Conservation (phyloP, 1,284 basidiomycete species). For the Kalmanozyma brasiliensis region DNA sequence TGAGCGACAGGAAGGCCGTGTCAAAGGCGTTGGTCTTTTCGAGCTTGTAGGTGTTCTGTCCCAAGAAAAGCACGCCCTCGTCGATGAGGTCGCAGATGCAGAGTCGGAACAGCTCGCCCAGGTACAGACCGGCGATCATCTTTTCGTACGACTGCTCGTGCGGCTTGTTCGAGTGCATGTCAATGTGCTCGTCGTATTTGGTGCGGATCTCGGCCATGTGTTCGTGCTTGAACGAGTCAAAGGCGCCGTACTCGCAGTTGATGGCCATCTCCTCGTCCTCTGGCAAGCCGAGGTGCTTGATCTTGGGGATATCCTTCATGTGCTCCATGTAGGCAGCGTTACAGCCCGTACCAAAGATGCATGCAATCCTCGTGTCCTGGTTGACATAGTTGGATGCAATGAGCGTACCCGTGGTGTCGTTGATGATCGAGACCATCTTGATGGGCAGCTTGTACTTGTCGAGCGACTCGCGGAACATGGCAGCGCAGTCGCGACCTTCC, state of each 20-base stretch:
- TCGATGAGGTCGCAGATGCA: conserved; percentile 96
- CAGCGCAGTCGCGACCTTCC: conserved; percentile 90
- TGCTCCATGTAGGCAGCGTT: conserved; percentile 89
- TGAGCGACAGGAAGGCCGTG: conserved; percentile 94
- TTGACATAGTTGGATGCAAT: conserved; percentile 97
- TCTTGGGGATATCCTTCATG: conserved; percentile 79
- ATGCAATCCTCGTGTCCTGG: conserved; percentile 87
- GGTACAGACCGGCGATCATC: conserved; percentile 96
- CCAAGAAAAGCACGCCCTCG: conserved; percentile 93
- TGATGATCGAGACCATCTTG: conserved; percentile 70
- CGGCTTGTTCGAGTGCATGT: conserved; percentile 94
- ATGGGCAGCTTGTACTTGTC: conserved; percentile 72
- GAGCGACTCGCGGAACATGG: conserved; percentile 87
- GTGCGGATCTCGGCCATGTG: conserved; percentile 81
- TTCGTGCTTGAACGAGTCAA: conserved; percentile 95
- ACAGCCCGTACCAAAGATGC: conserved; percentile 97
- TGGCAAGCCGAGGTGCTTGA: conserved; percentile 78
- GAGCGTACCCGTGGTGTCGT: conserved; percentile 96
- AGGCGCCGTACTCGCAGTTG: conserved; percentile 97
- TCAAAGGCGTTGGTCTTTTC: conserved; percentile 92
- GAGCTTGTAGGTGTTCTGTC: conserved; percentile 95
- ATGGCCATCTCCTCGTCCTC: conserved; percentile 86
- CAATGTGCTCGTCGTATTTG: conserved; percentile 91
- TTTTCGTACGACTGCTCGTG: conserved; percentile 96
- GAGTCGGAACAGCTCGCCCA: conserved; percentile 93